Conservation (phyloP, 1,284 basidiomycete species). For the Fomitiporia mediterranea region DNA sequence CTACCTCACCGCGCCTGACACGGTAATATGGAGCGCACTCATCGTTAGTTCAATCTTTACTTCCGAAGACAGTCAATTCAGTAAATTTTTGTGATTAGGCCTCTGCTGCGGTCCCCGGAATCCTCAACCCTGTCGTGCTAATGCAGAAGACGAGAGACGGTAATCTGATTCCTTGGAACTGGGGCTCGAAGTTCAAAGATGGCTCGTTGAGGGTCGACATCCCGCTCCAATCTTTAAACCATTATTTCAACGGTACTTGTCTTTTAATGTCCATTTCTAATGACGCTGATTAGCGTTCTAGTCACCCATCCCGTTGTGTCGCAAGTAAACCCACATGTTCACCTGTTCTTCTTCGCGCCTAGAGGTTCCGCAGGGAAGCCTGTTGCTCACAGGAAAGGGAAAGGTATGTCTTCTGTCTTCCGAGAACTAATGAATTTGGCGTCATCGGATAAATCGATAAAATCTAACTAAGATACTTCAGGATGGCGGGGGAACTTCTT, state of each 20-base stretch:
- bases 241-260: conserved; percentile 80
- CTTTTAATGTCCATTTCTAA: conserved; percentile 10
- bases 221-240: conserved; percentile 85
- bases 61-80: background rate
- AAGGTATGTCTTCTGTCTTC: conserved; percentile 52
- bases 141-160: conserved; percentile 92
- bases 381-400: conserved; percentile 87
- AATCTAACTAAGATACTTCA: conserved; percentile 27
- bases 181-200: conserved; percentile 90
- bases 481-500: conserved; percentile 97
- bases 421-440: conserved; percentile 10
- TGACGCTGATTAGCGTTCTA: conserved; percentile 28
- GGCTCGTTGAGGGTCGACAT: conserved; percentile 92
- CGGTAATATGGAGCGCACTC: conserved; percentile 72
- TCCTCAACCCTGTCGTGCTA: conserved; percentile 83
- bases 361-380: conserved; percentile 92
- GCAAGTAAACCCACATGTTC: conserved; percentile 96
- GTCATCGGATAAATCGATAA: background rate
- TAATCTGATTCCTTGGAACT: conserved; percentile 86
- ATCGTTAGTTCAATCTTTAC: conserved; percentile 29
- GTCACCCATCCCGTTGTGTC: conserved; percentile 95
- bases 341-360: conserved; percentile 96
- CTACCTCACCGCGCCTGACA: conserved; percentile 92
- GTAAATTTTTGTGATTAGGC: conserved; percentile 35
- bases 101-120: conserved; percentile 82